phyloP scores from a whole-genome alignment of 352 stramenopile species.

The Saprolegnia diclina region DNA sequence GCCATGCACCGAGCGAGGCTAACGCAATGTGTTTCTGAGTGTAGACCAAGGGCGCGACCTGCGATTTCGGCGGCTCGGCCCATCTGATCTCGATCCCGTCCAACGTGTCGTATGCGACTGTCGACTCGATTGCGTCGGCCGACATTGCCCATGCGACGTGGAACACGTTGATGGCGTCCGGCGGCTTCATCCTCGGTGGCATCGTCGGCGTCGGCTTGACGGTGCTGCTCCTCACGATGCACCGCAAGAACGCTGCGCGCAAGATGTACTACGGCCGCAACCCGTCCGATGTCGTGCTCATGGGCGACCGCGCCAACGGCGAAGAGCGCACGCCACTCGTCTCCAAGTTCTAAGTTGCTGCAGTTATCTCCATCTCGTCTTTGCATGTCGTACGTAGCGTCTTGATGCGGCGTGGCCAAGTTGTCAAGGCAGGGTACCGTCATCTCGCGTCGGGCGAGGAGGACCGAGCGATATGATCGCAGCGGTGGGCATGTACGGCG shows the following conservation, averaged over 20 bases:
- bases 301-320: background rate
- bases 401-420: no score
- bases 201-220: slow-evolving; percentile 19
- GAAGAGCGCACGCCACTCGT: slow-evolving; percentile 4
- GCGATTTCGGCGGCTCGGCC: slow-evolving; percentile 61
- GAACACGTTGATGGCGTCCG: background rate
- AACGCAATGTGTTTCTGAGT: background rate
- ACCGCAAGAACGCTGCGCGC: slow-evolving; percentile 3
- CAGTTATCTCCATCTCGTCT: background rate
- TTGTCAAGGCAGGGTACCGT: no score
- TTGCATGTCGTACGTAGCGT: no score
- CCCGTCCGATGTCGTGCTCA: background rate
- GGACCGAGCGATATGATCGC: no score
- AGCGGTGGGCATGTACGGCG: no score
- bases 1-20: background rate
- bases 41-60: slow-evolving; percentile 47
- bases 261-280: slow-evolving; percentile 16
- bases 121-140: background rate
- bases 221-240: slow-evolving; percentile 11
- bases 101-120: background rate
- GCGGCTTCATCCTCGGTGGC: slow-evolving; percentile 23
- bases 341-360: slow-evolving; percentile 14
- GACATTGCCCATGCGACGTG: background rate
- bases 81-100: slow-evolving; percentile 39
- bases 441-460: no score